Base-by-base conservation (phyloP, 805 yeast species). In the Starmerella potacharoeniae region DNA sequence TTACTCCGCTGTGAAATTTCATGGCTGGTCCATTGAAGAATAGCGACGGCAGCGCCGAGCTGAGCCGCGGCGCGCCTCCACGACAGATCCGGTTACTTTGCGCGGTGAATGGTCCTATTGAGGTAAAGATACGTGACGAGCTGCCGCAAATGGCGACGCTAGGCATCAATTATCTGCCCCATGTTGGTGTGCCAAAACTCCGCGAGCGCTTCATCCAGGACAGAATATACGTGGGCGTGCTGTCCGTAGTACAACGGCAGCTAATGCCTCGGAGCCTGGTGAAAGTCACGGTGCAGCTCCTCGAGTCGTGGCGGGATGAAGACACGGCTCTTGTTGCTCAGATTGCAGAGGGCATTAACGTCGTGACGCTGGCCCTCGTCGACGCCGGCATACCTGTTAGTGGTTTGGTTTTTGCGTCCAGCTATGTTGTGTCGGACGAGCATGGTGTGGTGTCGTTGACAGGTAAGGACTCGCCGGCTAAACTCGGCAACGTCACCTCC, bases 81-180 rank as follows among this genome's bases (percentile, higher is more conserved):
- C 54, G 43, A 35, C 47, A 49, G 5, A 48, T 59, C 6, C 28
- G 54, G 33, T 36, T 60, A 4, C 69, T 90, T 2, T 80, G 83
- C 44, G 81, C 96, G 0, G 90, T 91, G 0, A 78, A 90, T 0
- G 98, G 98, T 0, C 98, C 98, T 0, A 77, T 91, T 34, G 97
- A 91, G 64, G 82, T 87, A 10, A 84, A 83, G 66, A 69, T 80
- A 13, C 78, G 91, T 62, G 95, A 89, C 65, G 97, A 91, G 66
- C 68, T 82, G 36, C 96, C 97, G 10, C 82, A 85, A 14, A 73
- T 76, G 46, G 83, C 91, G 14, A 81, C 86, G 16, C 67, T 93
- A 16, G 96, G 89, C 67, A 77, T 93, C 7, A 77, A 80, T 22
- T 81, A 90, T 2, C 74, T 89, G 41, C 96, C 97, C 0, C 80